Conservation (phyloP, 106 monocot genomes). For the Dendrobium nobile region DNA sequence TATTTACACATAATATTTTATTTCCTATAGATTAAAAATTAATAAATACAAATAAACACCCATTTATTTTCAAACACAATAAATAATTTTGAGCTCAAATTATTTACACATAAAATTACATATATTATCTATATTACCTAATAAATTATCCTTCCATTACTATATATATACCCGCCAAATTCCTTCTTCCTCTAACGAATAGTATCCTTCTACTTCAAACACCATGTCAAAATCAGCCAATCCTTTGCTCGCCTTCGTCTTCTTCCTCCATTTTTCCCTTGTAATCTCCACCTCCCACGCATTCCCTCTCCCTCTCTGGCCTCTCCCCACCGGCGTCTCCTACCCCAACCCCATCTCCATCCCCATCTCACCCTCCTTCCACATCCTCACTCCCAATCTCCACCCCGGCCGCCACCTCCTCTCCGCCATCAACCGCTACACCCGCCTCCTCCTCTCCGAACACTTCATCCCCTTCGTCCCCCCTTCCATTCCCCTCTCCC, state of each 20-base stretch:
- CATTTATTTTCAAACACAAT: no score
- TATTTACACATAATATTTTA: no score
- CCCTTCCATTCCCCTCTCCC: conserved; percentile 10
- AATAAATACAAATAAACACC: no score
- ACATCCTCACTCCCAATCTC: conserved; percentile 17
- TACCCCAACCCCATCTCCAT: not conserved
- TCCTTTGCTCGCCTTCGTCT: not conserved
- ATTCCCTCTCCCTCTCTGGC: not conserved
- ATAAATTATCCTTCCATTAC: no score
- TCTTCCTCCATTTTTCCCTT: not conserved
- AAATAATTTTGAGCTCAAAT: no score
- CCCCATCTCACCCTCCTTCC: conserved; percentile 53
- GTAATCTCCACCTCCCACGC: not conserved
- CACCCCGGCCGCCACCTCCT: conserved; percentile 26
- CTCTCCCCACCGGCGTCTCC: not conserved
- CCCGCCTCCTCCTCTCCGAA: conserved; percentile 34
- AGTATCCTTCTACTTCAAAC: not conserved
- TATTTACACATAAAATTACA: no score
- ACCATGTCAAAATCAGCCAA: not conserved
- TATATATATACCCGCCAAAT: no score
- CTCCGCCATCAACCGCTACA: conserved; percentile 37
- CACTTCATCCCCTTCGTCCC: conserved; percentile 43
- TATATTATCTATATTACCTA: no score
- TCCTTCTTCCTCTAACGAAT: no score
- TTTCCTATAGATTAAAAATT: no score